Base-by-base conservation (phyloP, 495 filamentous ascomycete genomes). In the Hypoxylon perforatum region DNA sequence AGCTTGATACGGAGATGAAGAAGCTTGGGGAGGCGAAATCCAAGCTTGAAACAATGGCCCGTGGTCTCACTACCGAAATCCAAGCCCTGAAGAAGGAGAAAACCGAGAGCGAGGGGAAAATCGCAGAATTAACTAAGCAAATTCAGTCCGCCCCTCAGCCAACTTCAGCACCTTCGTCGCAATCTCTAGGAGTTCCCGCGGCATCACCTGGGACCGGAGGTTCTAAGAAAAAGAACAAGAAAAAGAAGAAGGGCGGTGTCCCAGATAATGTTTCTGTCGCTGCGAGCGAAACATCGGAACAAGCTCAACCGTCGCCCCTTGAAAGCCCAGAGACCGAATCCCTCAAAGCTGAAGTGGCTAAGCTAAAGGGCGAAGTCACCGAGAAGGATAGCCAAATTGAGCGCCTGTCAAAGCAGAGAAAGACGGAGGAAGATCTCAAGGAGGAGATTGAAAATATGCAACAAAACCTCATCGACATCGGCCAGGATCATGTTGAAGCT, bases 381-480 rank as follows among this genome's bases (percentile, higher is more conserved):
- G 82, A 90, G 23, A 96, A 94, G 67, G 89, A 93, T 59, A 78
- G 77, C 11, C 84, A 84, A 2, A 92, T 96, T 56, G 87, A 90
- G 18, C 79, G 77, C 14, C 79, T 96, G 9, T 81, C 83, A 10
- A 80, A 80, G 19, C 91, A 90, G 72, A 74, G 89, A 19, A 91
- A 89, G 74, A 86, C 89, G 17, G 86, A 93, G 59, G 92, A 95
- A n/a, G 89, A 88, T 12, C 76, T 97, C 30, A 84, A 84, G 44
- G 94, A 97, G 66, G 93, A 97, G 74, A 90, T 97, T 57, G 94
- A 97, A 73, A 86, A 84, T 12, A 80, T 97, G 54, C 87, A 87
- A 36, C 92, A 97, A 41, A 89, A 91, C 51, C 77, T 97, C 7
- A 74, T 92, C 55, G 82, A 86, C 25, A 77, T 95, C 35, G 93